A percentile compares a stretch with the other conserved stretches of the same genome.
These are phyloP conservation scores for Penicillium sp. DNA, from an alignment of 2,329 filamentous ascomycete species.

Conservation along the genomic window DNA sequence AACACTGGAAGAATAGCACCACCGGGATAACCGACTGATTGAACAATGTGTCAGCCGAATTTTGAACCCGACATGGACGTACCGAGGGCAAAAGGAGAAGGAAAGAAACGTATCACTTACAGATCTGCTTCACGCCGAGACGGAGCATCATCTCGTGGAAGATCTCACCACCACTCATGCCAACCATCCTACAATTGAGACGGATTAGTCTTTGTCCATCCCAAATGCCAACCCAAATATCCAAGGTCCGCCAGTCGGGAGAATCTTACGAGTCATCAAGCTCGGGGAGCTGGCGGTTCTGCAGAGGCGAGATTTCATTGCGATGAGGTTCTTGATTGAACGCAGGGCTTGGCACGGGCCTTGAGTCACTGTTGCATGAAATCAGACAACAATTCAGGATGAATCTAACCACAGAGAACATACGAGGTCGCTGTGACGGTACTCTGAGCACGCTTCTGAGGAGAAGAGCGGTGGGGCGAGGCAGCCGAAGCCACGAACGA, in stretches of 20 bases:
- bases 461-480: slow-evolving; percentile 49
- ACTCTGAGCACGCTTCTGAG: slow-evolving; percentile 50
- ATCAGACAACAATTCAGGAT: slow-evolving; percentile 16
- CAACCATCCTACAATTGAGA: slow-evolving; percentile 70
- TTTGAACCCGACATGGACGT: neutral
- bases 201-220: slow-evolving; percentile 5
- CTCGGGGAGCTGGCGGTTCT: slow-evolving; percentile 60
- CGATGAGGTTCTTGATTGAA: slow-evolving; percentile 57
- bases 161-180: slow-evolving; percentile 92
- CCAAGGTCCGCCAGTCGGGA: neutral
- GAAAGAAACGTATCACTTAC: slow-evolving; percentile 58
- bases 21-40: slow-evolving; percentile 80
- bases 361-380: slow-evolving; percentile 50
- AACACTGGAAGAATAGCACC: slow-evolving; percentile 97
- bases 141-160: slow-evolving; percentile 99
- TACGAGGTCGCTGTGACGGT: slow-evolving; percentile 58
- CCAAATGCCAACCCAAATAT: neutral
- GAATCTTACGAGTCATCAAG: slow-evolving; percentile 78
- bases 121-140: slow-evolving; percentile 89
- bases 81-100: neutral
- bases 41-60: slow-evolving; percentile 9
- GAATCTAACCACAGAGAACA: slow-evolving; percentile 36
- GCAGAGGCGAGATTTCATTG: slow-evolving; percentile 69
- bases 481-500: slow-evolving; percentile 48
- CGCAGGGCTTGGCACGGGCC: slow-evolving; percentile 64